Conservation (phyloP, 371 early-diverging fungal genomes). For the Mortierella sp. region DNA sequence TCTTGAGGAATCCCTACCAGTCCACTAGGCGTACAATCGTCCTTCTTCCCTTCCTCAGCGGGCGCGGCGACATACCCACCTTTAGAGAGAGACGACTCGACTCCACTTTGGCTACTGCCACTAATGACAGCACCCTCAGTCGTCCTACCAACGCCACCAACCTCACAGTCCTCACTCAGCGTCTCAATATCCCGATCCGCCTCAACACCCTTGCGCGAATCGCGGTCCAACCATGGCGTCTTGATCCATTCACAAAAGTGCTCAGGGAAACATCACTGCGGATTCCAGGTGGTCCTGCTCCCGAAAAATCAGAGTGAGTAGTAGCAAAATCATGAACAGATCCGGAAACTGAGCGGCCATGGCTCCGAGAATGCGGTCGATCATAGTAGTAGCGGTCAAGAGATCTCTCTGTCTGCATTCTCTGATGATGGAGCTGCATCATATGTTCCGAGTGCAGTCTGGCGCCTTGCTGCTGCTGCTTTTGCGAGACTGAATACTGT, state of each 20-base stretch:
- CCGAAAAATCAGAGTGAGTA: not conserved
- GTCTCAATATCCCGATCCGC: not conserved
- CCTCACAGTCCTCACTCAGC: not conserved
- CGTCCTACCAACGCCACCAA: not conserved
- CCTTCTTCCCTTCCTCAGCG: not conserved
- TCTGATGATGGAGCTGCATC: constrained; percentile 14
- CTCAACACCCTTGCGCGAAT: not conserved
- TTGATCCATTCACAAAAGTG: not conserved
- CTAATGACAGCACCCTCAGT: not conserved
- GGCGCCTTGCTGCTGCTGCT: constrained; percentile 15
- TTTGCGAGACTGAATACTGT: not conserved
- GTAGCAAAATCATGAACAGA: not conserved
- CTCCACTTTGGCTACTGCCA: not conserved
- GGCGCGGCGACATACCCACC: not conserved
- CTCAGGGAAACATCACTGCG: not conserved
- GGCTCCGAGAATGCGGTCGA: not conserved
- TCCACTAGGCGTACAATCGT: constrained; percentile 33
- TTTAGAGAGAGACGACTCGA: not conserved
- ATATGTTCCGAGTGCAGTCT: constrained; percentile 14
- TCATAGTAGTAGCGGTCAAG: not conserved
- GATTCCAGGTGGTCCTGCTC: not conserved
- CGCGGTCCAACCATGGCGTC: not conserved
- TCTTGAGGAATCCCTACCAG: constrained; percentile 32
- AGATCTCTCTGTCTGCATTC: not conserved
- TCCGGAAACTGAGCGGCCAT: not conserved